A percentile compares a stretch with the other conserved stretches of the same genome.
Conservation (phyloP, 2,329 filamentous ascomycete species). For the Calonectria pauciramosa region DNA sequence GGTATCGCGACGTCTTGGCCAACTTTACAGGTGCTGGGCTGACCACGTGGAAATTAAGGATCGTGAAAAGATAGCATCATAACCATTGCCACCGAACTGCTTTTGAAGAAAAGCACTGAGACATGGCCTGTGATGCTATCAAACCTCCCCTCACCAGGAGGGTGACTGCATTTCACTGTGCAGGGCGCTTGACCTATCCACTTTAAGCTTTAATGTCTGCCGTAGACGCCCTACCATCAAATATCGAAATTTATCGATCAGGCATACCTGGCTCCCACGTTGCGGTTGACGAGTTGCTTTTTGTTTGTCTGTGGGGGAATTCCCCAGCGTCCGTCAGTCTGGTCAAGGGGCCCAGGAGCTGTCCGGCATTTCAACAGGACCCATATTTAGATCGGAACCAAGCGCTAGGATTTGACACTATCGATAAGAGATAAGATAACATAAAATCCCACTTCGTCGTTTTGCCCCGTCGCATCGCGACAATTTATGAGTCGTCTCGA, state of each 20-base stretch:
- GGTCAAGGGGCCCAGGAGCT: neutral
- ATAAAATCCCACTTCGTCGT: conserved; percentile 20
- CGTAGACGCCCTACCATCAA: neutral
- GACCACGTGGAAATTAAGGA: conserved; percentile 18
- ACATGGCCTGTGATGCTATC: neutral
- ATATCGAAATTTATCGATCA: neutral
- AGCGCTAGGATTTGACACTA: conserved; percentile 19
- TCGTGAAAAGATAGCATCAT: neutral
- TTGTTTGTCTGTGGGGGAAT: conserved; percentile 20
- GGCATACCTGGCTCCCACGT: conserved; percentile 1
- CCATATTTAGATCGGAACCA: neutral
- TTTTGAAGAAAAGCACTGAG: neutral
- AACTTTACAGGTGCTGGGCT: neutral
- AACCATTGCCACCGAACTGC: neutral
- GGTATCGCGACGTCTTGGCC: conserved; percentile 13
- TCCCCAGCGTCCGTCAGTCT: neutral
- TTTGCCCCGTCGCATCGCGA: conserved; percentile 37
- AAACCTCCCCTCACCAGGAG: neutral
- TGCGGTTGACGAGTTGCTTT: conserved; percentile 14
- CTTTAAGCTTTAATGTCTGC: neutral
- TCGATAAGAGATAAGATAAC: conserved; percentile 45
- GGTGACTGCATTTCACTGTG: neutral
- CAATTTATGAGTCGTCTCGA: conserved; percentile 30
- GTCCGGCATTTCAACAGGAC: conserved; percentile 6
- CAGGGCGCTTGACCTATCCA: neutral